Percentiles rank a stretch among this genome's conserved stretches.
Evolutionary conservation across 2,329 filamentous ascomycete genomes (phyloP).

Genomic region (Apiospora aurea): DNA sequence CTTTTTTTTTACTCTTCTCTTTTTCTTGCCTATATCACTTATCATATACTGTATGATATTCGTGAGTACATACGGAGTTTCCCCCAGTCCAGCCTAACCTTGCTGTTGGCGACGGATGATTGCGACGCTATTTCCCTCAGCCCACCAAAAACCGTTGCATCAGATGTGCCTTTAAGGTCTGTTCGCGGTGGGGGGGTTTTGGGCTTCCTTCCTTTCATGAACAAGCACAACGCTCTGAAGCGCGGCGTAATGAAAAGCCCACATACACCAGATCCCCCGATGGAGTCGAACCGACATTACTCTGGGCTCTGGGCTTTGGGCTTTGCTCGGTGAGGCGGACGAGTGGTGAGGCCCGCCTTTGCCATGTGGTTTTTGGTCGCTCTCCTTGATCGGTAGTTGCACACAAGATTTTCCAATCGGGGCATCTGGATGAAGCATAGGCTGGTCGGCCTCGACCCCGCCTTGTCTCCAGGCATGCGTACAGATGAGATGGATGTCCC

Average conservation of each 20-base stretch:
- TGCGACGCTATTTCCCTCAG: conserved; percentile 16
- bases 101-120: background rate
- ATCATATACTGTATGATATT: background rate
- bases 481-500: background rate
- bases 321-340: background rate
- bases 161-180: conserved; percentile 14
- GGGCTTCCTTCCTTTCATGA: background rate
- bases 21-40: background rate
- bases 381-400: background rate
- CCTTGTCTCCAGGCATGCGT: background rate
- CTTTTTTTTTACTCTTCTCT: background rate
- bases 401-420: background rate
- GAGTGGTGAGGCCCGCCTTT: conserved; percentile 1
- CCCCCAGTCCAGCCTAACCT: conserved; percentile 9
- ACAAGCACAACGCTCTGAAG: background rate
- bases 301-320: background rate
- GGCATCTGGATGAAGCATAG: background rate
- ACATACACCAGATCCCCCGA: background rate
- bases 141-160: conserved; percentile 8
- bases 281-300: conserved; percentile 2
- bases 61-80: conserved; percentile 7
- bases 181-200: conserved; percentile 18
- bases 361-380: background rate
- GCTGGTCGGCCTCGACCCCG: background rate
- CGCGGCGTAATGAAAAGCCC: background rate